These are phyloP conservation scores for Xylaria scruposa DNA, from an alignment of 495 filamentous ascomycete genomes.

Conservation along the genomic window DNA sequence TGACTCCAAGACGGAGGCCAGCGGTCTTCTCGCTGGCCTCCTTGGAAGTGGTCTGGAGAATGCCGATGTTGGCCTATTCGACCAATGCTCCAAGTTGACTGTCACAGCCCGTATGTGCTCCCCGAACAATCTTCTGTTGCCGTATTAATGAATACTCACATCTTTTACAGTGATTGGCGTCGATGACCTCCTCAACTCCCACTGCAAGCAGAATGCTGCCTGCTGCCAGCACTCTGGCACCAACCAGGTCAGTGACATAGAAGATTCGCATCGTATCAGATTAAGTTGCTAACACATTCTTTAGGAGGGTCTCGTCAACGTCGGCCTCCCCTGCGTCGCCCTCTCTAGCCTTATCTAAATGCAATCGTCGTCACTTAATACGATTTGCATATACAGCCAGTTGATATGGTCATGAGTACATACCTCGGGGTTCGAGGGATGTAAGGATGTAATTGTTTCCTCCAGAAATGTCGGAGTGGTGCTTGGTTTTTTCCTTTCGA, in stretches of 20 bases:
- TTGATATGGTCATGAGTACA: constrained; percentile 27
- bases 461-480: constrained; percentile 25
- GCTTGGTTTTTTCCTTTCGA: constrained; percentile 27
- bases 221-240: constrained; percentile 56
- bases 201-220: constrained; percentile 62
- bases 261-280: background rate
- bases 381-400: constrained; percentile 30
- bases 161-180: constrained; percentile 41
- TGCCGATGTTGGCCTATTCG: constrained; percentile 35
- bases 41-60: constrained; percentile 35
- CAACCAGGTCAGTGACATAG: constrained; percentile 42
- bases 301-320: constrained; percentile 50
- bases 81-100: constrained; percentile 41
- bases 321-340: constrained; percentile 58
- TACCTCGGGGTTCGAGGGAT: constrained; percentile 40
- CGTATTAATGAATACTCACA: constrained; percentile 12
- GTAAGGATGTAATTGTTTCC: constrained; percentile 40
- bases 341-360: constrained; percentile 59
- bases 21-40: constrained; percentile 36
- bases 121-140: background rate
- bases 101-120: constrained; percentile 36
- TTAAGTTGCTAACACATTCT: constrained; percentile 31
- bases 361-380: constrained; percentile 21
- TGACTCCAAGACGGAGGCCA: constrained; percentile 40
- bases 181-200: constrained; percentile 53